A percentile compares a stretch with the other conserved stretches of the same genome.
These are phyloP conservation scores for Brachypodium distachyon DNA, from an alignment of 202 grass and related monocot genomes.

Conservation along the genomic window DNA sequence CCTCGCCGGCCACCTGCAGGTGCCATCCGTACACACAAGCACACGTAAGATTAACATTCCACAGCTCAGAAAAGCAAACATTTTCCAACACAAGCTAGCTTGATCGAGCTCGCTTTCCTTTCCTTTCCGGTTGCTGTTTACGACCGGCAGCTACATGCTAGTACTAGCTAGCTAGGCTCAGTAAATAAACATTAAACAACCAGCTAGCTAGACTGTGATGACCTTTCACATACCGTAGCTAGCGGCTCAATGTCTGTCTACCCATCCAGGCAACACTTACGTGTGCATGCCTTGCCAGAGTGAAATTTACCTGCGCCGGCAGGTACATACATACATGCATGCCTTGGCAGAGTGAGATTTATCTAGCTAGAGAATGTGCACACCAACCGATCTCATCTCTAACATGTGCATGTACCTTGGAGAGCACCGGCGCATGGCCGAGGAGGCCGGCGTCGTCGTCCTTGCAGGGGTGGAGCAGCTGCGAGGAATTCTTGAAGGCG, in stretches of 20 bases:
- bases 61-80: slow-evolving; percentile 9
- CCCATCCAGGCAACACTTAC: neutral
- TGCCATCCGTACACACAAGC: neutral
- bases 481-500: slow-evolving; percentile 28
- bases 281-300: slow-evolving; percentile 1
- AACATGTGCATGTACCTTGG: slow-evolving; percentile 25
- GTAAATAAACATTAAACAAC: neutral
- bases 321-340: neutral
- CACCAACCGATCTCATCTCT: neutral
- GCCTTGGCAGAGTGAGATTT: neutral
- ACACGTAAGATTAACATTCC: slow-evolving; percentile 5
- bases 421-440: slow-evolving; percentile 18
- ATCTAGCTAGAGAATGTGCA: slow-evolving; percentile 10
- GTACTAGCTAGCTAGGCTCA: neutral
- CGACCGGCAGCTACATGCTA: neutral
- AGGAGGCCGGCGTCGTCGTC: neutral
- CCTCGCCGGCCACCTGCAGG: slow-evolving; percentile 76
- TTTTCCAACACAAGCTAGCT: too few species aligned
- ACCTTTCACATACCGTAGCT: slow-evolving; percentile 16
- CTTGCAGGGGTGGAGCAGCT: slow-evolving; percentile 29
- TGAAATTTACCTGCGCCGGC: neutral
- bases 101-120: slow-evolving; percentile 32
- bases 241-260: neutral
- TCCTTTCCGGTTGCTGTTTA: slow-evolving; percentile 25
- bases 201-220: neutral